Evolutionary conservation across 2,329 filamentous ascomycete species (phyloP), one percentile per base, ranked within the genome.

Genomic region (Chaetomium sp.): DNA sequence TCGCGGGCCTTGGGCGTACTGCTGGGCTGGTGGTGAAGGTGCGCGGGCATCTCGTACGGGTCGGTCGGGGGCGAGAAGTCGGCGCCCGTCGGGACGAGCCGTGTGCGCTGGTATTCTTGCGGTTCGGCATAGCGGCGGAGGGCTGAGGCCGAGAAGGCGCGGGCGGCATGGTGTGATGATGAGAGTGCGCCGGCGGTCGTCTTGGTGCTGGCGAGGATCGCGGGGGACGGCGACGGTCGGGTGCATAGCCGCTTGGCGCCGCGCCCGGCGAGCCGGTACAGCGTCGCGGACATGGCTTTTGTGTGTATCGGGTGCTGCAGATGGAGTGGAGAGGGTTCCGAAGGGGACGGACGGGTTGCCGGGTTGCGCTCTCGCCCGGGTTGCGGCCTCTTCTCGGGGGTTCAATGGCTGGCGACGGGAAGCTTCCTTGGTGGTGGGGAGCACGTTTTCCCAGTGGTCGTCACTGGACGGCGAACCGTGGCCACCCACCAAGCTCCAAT

Each of bases 261-360:
- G 73, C 79, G 81, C 79, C 84, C 80, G 72, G 85, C 86, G 70
- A 91, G 79, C 73, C 88, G 84, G 74, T 83, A 83, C 70, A 91
- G 76, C 66, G 84, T 79, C 72, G 86, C 80, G 87, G 91, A 91
- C 74, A 72, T 76, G 70, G 61, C 66, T 61, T 58, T 59, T 56
- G 56, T 35, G 42, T n/a, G 33, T n/a, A 41, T 19, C 14, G 47
- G 9, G 10, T 12, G 19, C 19, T 27, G 19, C 5, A 42, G 36
- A 45, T 40, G 44, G 60, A 43, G 62, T 59, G 62, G 64, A 66
- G 62, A 63, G 62, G 61, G 61, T 63, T 65, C 57, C 19, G 19
- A 27, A 3, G 53, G 62, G 63, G 62, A 63, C 66, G 62, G 62
- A 59, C 54, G 50, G 53, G 32, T 38, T 49, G 43, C 54, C 52